Conservation (phyloP, 805 yeast species). For the Pichia scutulata region DNA sequence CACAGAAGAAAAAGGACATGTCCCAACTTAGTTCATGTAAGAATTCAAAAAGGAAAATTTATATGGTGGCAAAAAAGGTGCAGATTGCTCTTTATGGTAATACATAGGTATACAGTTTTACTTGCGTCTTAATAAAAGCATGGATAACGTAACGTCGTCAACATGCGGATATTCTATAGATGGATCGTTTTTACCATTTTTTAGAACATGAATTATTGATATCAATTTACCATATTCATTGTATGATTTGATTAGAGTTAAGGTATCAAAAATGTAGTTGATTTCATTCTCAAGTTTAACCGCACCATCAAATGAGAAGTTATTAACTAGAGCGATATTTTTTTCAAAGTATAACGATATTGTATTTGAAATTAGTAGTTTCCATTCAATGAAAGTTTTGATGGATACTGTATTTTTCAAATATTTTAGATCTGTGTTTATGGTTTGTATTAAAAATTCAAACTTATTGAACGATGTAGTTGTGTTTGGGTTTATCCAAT, state of each 20-base stretch:
- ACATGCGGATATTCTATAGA: not conserved
- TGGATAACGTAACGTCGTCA: not conserved
- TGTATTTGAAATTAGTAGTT: conserved; percentile 20
- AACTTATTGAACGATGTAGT: conserved; percentile 20
- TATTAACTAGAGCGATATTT: conserved; percentile 31
- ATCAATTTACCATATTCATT: not conserved
- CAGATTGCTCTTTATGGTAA: too few species aligned
- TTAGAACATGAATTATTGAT: not conserved
- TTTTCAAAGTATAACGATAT: conserved; percentile 32
- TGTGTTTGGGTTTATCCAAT: conserved; percentile 19
- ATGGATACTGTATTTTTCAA: conserved; percentile 25
- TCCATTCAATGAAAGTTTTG: conserved; percentile 24
- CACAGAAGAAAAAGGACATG: too few species aligned
- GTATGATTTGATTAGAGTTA: conserved; percentile 18
- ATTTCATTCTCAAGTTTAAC: conserved; percentile 28
- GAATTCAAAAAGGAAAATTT: too few species aligned
- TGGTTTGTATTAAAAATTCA: conserved; percentile 18
- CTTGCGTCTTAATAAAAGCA: not conserved
- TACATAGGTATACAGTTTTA: not conserved
- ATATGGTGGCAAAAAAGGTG: too few species aligned
- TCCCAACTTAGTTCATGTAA: too few species aligned
- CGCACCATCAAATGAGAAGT: conserved; percentile 31
- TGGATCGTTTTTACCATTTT: not conserved
- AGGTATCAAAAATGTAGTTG: conserved; percentile 22
- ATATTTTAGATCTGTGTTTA: conserved; percentile 24